phyloP scores from a whole-genome alignment of 2,329 filamentous ascomycete species.

The Fusarium nanum region DNA sequence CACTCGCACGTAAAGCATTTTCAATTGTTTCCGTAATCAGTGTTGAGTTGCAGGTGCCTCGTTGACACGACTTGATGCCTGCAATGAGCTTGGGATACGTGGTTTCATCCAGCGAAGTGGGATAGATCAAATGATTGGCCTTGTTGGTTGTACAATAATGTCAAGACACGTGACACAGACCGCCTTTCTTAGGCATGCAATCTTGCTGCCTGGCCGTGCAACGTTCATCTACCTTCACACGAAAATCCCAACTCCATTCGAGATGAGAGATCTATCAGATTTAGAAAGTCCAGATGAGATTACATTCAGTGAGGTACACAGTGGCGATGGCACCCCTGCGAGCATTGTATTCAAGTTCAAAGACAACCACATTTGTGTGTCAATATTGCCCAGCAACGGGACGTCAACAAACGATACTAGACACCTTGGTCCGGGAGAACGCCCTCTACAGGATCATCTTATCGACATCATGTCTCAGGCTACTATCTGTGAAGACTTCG shows the following conservation, averaged over 20 bases:
- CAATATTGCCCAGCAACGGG: neutral
- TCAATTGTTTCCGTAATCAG: neutral
- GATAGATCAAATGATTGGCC: too few species aligned
- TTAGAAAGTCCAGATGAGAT: rapidly evolving
- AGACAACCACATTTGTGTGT: neutral
- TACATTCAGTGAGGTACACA: too few species aligned
- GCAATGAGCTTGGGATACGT: neutral
- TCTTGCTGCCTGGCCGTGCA: neutral
- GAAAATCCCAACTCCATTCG: rapidly evolving
- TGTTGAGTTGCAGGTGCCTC: neutral
- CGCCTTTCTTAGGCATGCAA: neutral
- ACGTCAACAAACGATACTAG: neutral
- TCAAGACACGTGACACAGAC: neutral
- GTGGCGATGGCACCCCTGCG: too few species aligned
- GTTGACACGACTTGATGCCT: neutral
- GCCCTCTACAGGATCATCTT: neutral
- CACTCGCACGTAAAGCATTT: neutral
- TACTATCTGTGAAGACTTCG: too few species aligned
- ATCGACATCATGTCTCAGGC: neutral
- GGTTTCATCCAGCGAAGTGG: too few species aligned
- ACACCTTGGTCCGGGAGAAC: rapidly evolving
- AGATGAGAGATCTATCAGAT: neutral
- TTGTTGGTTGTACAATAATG: neutral
- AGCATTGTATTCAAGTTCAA: neutral
- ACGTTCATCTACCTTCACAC: too few species aligned